Conservation (phyloP, 306 rosid species). For the Cucurbita argyrosperma region DNA sequence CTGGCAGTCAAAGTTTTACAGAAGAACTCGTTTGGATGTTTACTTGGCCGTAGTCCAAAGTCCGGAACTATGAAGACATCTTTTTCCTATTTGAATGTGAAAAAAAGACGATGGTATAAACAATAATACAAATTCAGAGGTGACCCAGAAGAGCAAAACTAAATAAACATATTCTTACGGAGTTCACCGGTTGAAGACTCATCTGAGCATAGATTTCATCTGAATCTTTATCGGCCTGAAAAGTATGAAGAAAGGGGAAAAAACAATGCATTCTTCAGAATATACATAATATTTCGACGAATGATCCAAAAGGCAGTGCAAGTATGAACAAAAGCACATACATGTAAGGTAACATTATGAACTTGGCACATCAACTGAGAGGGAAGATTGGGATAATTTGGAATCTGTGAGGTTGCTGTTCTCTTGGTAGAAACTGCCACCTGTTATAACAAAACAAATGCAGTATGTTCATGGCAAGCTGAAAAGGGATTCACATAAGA, state of each 20-base stretch:
- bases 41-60: conserved; percentile 62
- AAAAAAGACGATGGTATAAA: neutral
- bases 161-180: conserved; percentile 35
- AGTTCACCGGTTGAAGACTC: conserved; percentile 81
- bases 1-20: conserved; percentile 95
- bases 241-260: conserved; percentile 2
- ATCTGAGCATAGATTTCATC: conserved; percentile 96
- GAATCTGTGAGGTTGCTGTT: conserved; percentile 85
- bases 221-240: conserved; percentile 83
- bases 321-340: conserved; percentile 15
- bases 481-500: too few relatives aligned
- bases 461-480: too few relatives aligned
- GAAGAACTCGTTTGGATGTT: conserved; percentile 88
- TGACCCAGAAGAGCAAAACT: neutral
- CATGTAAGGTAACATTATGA: conserved; percentile 75
- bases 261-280: neutral
- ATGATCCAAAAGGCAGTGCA: neutral
- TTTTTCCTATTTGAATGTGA: conserved; percentile 44
- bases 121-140: neutral
- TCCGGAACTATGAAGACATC: conserved; percentile 80
- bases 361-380: conserved; percentile 88
- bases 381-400: conserved; percentile 80
- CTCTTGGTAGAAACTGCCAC: conserved; percentile 88
- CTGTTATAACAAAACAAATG: conserved; percentile 15
- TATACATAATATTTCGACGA: neutral